These are phyloP conservation scores for Coemansia sp. DNA, from an alignment of 192 early-diverging fungal genomes.

Conservation along the genomic window DNA sequence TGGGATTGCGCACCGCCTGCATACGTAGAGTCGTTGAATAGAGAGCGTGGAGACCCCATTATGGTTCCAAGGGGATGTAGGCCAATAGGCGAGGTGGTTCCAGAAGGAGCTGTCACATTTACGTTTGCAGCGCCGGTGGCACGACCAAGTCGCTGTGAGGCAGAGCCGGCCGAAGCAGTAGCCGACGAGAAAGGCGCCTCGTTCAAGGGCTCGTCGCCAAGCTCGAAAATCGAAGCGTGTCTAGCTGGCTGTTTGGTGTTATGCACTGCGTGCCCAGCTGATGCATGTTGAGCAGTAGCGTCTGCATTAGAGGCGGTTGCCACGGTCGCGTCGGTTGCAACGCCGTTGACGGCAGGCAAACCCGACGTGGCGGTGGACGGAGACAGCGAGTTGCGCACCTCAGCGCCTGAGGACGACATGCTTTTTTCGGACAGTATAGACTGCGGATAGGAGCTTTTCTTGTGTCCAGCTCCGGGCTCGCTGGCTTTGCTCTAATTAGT, in stretches of 20 bases:
- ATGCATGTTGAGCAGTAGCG: background rate
- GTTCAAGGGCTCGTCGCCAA: conserved; percentile 50
- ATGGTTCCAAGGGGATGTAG: conserved; percentile 44
- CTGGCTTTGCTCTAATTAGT: background rate
- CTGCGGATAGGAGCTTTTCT: background rate
- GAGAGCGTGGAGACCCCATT: conserved; percentile 44
- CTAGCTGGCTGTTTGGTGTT: conserved; percentile 14
- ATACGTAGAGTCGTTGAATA: conserved; percentile 43
- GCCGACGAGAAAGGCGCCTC: conserved; percentile 10
- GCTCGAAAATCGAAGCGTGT: conserved; percentile 50
- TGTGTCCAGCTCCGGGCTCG: background rate
- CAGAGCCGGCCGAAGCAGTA: conserved; percentile 1
- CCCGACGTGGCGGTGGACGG: background rate
- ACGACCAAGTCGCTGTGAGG: conserved; percentile 26
- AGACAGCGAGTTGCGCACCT: background rate
- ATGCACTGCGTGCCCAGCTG: too few species aligned
- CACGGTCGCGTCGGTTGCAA: conserved; percentile 3
- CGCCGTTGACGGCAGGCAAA: conserved; percentile 1
- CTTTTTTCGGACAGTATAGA: background rate
- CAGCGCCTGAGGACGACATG: background rate
- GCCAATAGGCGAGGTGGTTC: conserved; percentile 42
- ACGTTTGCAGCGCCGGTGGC: conserved; percentile 15
- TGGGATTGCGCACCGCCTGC: conserved; percentile 8
- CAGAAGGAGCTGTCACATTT: conserved; percentile 9
- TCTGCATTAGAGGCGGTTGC: background rate